phyloP scores from a whole-genome alignment of 805 yeast genomes.

The Lipomyces japonicus region DNA sequence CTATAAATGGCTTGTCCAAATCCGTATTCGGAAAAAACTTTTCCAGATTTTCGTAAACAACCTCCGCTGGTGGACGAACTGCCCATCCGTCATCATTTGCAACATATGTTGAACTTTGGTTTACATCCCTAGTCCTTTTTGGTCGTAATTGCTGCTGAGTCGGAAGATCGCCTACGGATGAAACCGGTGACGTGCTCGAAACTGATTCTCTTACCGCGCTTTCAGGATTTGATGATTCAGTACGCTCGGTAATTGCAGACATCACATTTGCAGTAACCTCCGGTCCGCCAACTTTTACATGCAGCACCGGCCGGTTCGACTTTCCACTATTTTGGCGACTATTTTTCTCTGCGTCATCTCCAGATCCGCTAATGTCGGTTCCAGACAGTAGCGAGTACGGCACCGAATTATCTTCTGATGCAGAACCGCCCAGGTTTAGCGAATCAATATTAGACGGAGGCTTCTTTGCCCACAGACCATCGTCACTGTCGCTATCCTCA shows the following conservation, averaged over 20 bases:
- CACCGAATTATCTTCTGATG: slow-evolving; percentile 6
- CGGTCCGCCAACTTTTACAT: slow-evolving; percentile 21
- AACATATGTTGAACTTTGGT: not conserved
- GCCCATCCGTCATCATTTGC: slow-evolving; percentile 45
- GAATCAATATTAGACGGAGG: slow-evolving; percentile 29
- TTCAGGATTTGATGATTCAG: slow-evolving; percentile 11
- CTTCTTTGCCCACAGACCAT: slow-evolving; percentile 57
- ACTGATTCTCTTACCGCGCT: too few species aligned
- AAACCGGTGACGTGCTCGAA: slow-evolving; percentile 19
- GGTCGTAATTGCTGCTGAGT: not conserved
- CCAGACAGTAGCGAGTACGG: slow-evolving; percentile 6
- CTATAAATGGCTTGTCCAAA: slow-evolving; percentile 86
- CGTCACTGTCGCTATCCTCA: slow-evolving; percentile 39
- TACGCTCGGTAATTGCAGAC: slow-evolving; percentile 23
- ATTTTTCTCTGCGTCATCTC: not conserved
- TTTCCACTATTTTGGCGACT: slow-evolving; percentile 14
- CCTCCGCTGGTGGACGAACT: slow-evolving; percentile 93
- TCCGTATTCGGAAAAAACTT: slow-evolving; percentile 89
- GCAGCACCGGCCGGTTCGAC: slow-evolving; percentile 22
- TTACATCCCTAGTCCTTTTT: not conserved
- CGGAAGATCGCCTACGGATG: slow-evolving; percentile 22
- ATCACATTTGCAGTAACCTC: slow-evolving; percentile 4
- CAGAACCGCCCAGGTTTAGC: not conserved
- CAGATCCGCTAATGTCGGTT: slow-evolving; percentile 6
- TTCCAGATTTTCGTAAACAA: slow-evolving; percentile 85